These are phyloP conservation scores for Rhodamnia argentea DNA, from an alignment of 345 rosid genomes.

Conservation along the genomic window DNA sequence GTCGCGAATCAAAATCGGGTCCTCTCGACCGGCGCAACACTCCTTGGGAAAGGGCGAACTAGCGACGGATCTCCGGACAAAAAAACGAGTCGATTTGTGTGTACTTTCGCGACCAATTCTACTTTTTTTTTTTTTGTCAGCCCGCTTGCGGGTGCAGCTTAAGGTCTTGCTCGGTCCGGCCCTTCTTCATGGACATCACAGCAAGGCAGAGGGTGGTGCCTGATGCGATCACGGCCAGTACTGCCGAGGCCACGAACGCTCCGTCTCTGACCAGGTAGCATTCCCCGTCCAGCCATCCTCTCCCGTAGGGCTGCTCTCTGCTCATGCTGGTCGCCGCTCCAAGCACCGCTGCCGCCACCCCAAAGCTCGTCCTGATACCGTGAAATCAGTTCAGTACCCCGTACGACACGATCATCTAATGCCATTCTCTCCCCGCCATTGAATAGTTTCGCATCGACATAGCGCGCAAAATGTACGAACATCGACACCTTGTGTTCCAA, in stretches of 20 bases:
- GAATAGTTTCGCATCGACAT: not conserved
- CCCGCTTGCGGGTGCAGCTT: not conserved
- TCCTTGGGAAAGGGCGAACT: not conserved
- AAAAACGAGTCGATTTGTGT: not conserved
- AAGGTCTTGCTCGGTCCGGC: not conserved
- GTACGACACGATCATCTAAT: not conserved
- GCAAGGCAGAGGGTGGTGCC: constrained; percentile 31
- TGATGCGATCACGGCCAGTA: constrained; percentile 22
- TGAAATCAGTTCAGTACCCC: not conserved
- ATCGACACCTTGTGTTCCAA: too few species aligned
- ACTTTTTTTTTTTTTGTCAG: not conserved
- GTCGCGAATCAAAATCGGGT: not conserved
- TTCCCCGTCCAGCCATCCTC: constrained; percentile 64
- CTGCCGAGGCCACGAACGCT: constrained; percentile 40
- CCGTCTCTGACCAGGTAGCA: constrained; percentile 67
- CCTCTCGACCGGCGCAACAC: fast-evolving
- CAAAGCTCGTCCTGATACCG: constrained; percentile 51
- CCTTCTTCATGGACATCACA: not conserved
- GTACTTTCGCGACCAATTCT: not conserved
- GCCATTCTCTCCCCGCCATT: not conserved
- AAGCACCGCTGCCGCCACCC: constrained; percentile 31
- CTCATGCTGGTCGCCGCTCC: constrained; percentile 64
- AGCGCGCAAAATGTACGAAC: too few species aligned
- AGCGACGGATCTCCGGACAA: not conserved
- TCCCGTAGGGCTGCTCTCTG: constrained; percentile 47